Percentiles rank a stretch among this genome's conserved stretches.
phyloP scores from a whole-genome alignment of 2,329 filamentous ascomycete species.

The Aspergillus pseudonomiae region DNA sequence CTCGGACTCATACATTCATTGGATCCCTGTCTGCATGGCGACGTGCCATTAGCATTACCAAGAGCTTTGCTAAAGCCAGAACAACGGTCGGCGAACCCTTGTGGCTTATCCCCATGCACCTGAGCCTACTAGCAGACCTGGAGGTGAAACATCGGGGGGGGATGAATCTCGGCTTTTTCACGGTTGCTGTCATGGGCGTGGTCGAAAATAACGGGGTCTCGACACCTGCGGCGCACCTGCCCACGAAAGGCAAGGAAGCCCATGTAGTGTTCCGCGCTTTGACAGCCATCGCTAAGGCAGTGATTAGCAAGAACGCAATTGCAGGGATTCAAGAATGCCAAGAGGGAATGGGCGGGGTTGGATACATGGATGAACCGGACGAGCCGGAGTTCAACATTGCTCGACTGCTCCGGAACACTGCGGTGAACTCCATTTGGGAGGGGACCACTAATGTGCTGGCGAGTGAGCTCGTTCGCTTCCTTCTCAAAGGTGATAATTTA shows the following conservation, averaged over 20 bases:
- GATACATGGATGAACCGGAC: conserved; percentile 44
- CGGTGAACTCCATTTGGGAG: conserved; percentile 65
- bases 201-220: conserved; percentile 60
- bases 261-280: conserved; percentile 31
- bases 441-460: conserved; percentile 73
- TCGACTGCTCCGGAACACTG: conserved; percentile 65
- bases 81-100: conserved; percentile 41
- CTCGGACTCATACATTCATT: conserved; percentile 47
- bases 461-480: conserved; percentile 50
- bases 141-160: conserved; percentile 43
- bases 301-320: conserved; percentile 37
- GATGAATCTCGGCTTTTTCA: conserved; percentile 43
- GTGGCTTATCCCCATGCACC: conserved; percentile 45
- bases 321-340: conserved; percentile 41
- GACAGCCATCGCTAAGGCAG: conserved; percentile 39
- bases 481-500: conserved; percentile 29
- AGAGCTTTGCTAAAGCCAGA: conserved; percentile 45
- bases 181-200: conserved; percentile 32
- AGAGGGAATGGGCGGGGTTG: conserved; percentile 43
- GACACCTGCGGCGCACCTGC: conserved; percentile 47
- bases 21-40: conserved; percentile 42
- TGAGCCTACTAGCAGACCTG: conserved; percentile 41
- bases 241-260: conserved; percentile 23
- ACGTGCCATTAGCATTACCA: conserved; percentile 43
- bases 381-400: conserved; percentile 68